Base-by-base conservation (phyloP, 495 filamentous ascomycete species). In the Xylaria intraflava region DNA sequence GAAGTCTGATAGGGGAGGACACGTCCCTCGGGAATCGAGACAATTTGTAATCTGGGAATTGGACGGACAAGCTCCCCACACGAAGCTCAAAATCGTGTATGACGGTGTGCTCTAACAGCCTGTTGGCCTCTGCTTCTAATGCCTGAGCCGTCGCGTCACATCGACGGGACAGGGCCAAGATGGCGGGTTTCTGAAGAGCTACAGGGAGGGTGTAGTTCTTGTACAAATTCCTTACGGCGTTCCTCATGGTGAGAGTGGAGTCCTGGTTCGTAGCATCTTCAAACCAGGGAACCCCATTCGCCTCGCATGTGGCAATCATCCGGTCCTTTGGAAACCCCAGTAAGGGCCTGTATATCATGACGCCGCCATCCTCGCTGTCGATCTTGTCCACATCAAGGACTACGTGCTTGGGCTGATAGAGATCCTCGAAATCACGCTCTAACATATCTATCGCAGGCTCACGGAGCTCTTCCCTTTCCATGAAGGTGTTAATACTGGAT, bases 261-360 rank as follows among this genome's bases (percentile, higher is more conserved):
- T 95, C 87, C 33, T 78, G 66, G 61, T 98, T 98, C n/a, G 90
- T 95, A 43, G 74, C 70, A 62, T 98, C 93, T 53, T 91, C 87
- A 58, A 87, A 87, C 83, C 87, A 97, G 2, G 72, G 71, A 20
- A 93, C 71, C 1, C 71, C 58, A 49, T 82, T 76, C 44, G 78
- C 73, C 20, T 79, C 55, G 63, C 91, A 95, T 2, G 90, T 95
- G 0, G 80, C 80, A 1, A 86, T 72, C 7, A 97, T 72, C 9
- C 80, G 70, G 16, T 78, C 72, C 64, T 98, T 98, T 43, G 72
- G 70, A 59, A 92, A 89, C 3, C 59, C 53, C 29, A 97, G 72
- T 24, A 98, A 72, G 6, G 93, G 93, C 20, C 92, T 81, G 49
- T 83, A 80, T 26, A 96, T 64, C 43, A 70, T 70, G 19, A 96